phyloP scores from a whole-genome alignment of 2,329 filamentous ascomycete genomes.

The Diaporthe citrichinensis region DNA sequence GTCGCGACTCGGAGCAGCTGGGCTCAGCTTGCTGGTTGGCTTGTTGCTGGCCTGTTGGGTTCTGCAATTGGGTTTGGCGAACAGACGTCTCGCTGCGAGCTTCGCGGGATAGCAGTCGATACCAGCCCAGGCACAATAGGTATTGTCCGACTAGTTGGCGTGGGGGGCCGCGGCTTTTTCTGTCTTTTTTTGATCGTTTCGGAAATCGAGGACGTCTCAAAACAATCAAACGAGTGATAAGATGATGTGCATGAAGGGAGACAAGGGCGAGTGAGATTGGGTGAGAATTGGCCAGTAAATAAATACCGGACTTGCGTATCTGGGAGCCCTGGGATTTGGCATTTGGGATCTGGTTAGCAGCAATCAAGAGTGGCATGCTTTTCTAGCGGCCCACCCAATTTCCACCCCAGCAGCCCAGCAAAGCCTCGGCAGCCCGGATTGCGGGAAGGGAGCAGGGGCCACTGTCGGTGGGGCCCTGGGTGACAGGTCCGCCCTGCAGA shows the following conservation, averaged over 20 bases:
- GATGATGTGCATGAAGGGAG: conserved; percentile 12
- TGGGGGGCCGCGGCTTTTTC: neutral
- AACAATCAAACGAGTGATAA: neutral
- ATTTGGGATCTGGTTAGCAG: neutral
- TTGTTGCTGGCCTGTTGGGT: neutral
- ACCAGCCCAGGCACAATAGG: neutral
- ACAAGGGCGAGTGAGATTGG: neutral
- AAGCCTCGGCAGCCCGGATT: conserved; percentile 26
- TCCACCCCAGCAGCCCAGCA: conserved; percentile 9
- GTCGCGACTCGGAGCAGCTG: neutral
- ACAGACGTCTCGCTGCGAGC: conserved; percentile 1
- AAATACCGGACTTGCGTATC: neutral
- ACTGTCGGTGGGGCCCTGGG: neutral
- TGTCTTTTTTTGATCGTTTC: neutral
- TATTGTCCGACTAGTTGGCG: neutral
- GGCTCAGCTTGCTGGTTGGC: neutral
- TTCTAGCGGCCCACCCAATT: conserved; percentile 31
- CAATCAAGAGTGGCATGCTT: conserved; percentile 30
- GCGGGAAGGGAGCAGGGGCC: conserved; percentile 35
- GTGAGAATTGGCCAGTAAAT: conserved; percentile 13
- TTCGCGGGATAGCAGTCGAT: neutral
- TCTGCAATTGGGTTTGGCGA: conserved; percentile 12
- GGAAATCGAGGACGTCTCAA: neutral
- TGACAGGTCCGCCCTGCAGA: conserved; percentile 16
- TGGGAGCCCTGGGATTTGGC: conserved; percentile 2